Conservation (phyloP, 305 asterid genomes). For the Fraxinus sp. region DNA sequence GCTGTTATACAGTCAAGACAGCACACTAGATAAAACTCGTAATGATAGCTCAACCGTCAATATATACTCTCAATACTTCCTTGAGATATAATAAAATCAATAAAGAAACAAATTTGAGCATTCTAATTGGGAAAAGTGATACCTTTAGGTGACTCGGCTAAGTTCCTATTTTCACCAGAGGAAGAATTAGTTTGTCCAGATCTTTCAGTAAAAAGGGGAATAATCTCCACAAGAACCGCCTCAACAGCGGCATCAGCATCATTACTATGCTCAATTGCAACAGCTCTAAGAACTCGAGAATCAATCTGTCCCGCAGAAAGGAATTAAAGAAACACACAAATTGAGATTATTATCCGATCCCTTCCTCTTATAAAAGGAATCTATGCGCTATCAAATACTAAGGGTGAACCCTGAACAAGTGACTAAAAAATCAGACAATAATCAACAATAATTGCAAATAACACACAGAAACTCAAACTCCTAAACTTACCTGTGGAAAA, state of each 20-base stretch:
- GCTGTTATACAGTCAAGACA: slow-evolving; percentile 21
- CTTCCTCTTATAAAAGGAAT: not conserved
- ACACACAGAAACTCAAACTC: not conserved
- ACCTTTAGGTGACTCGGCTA: slow-evolving; percentile 47
- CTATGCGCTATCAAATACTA: not conserved
- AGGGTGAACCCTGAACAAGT: not conserved
- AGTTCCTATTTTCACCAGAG: slow-evolving; percentile 15
- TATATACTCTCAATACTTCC: not conserved
- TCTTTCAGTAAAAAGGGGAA: slow-evolving; percentile 57
- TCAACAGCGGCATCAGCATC: slow-evolving; percentile 74
- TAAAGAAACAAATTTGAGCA: not conserved
- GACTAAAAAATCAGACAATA: not conserved
- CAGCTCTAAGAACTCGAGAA: slow-evolving; percentile 71
- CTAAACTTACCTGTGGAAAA: slow-evolving; percentile 68
- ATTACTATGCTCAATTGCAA: slow-evolving; percentile 72
- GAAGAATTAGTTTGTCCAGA: slow-evolving; percentile 32
- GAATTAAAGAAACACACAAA: not conserved
- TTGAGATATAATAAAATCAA: slow-evolving; percentile 1
- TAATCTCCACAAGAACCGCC: slow-evolving; percentile 64
- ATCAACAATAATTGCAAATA: not conserved
- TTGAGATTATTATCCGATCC: not conserved
- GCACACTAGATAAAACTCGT: not conserved
- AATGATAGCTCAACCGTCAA: not conserved
- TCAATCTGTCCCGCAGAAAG: slow-evolving; percentile 52
- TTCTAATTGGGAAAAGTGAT: slow-evolving; percentile 16